These are phyloP conservation scores for Elaeis guineensis DNA, from an alignment of 176 grass and related monocot genomes.

Conservation along the genomic window DNA sequence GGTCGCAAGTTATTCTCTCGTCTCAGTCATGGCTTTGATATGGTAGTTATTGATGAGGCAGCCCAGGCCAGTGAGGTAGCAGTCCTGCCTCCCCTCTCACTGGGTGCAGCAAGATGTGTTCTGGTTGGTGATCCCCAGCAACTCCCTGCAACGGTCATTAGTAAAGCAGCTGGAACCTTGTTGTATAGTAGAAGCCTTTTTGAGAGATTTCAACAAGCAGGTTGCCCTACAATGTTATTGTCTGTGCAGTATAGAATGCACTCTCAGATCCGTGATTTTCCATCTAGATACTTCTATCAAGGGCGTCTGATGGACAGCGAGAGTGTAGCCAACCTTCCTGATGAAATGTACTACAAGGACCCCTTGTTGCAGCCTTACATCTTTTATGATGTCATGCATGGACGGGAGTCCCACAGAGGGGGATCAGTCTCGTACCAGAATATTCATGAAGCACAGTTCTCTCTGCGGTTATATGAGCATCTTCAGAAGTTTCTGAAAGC, in stretches of 20 bases:
- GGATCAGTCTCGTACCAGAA: constrained; percentile 90
- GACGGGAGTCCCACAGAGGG: constrained; percentile 86
- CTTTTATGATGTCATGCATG: constrained; percentile 87
- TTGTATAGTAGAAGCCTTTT: constrained; percentile 97
- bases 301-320: constrained; percentile 86
- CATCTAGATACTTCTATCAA: constrained; percentile 98
- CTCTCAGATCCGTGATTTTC: constrained; percentile 96
- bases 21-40: constrained; percentile 95
- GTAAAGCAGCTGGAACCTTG: constrained; percentile 96
- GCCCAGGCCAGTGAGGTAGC: constrained; percentile 98
- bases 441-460: constrained; percentile 91
- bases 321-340: constrained; percentile 59
- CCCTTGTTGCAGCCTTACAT: constrained; percentile 73
- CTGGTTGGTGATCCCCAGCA: constrained; percentile 97
- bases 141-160: constrained; percentile 98
- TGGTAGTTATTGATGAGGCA: constrained; percentile 99
- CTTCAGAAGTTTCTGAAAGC: constrained; percentile 77
- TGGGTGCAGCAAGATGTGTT: constrained; percentile 95
- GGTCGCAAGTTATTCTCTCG: constrained; percentile 98
- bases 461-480: constrained; percentile 63
- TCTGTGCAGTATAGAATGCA: constrained; percentile 99
- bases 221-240: constrained; percentile 88
- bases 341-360: constrained; percentile 76
- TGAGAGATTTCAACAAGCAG: constrained; percentile 93
- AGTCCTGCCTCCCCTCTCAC: constrained; percentile 75